A percentile compares a stretch with the other conserved stretches of the same genome.
Evolutionary conservation across 257 asterid genomes (phyloP).

Genomic region (Fraxinus americana): DNA sequence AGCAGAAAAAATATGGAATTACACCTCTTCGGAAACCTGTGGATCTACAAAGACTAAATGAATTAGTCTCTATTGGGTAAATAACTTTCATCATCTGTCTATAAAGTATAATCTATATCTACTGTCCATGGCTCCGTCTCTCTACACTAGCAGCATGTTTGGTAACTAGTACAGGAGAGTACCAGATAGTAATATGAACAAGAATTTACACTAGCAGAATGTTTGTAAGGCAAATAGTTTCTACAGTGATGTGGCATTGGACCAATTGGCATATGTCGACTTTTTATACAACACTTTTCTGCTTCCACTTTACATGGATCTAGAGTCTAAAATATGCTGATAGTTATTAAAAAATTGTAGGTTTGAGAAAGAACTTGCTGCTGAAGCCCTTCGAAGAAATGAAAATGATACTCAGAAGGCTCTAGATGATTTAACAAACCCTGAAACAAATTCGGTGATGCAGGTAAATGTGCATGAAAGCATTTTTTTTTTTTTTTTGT

Average conservation of each 20-base stretch:
- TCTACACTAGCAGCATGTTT: background rate
- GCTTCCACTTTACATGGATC: constrained; percentile 9
- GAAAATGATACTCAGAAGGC: constrained; percentile 85
- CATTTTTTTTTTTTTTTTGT: background rate
- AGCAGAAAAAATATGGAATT: constrained; percentile 77
- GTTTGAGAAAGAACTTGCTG: constrained; percentile 75
- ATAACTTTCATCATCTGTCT: constrained; percentile 15
- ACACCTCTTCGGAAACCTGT: constrained; percentile 87
- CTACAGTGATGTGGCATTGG: background rate
- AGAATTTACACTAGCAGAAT: too few species aligned
- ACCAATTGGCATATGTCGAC: background rate
- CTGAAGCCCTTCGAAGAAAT: constrained; percentile 94
- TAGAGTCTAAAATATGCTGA: constrained; percentile 24
- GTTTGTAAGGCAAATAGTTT: too few species aligned
- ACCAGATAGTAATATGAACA: background rate
- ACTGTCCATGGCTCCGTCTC: background rate
- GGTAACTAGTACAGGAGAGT: background rate
- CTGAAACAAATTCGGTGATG: constrained; percentile 59
- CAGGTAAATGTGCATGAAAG: constrained; percentile 48
- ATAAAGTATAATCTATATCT: background rate
- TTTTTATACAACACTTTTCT: background rate
- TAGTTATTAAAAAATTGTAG: constrained; percentile 37
- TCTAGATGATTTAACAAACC: constrained; percentile 86
- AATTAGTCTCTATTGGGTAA: constrained; percentile 81
- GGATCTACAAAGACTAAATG: constrained; percentile 66